Percentiles rank a stretch among this genome's conserved stretches.
phyloP scores from a whole-genome alignment of 1,139 yeast species.

The Pichia sp. region DNA sequence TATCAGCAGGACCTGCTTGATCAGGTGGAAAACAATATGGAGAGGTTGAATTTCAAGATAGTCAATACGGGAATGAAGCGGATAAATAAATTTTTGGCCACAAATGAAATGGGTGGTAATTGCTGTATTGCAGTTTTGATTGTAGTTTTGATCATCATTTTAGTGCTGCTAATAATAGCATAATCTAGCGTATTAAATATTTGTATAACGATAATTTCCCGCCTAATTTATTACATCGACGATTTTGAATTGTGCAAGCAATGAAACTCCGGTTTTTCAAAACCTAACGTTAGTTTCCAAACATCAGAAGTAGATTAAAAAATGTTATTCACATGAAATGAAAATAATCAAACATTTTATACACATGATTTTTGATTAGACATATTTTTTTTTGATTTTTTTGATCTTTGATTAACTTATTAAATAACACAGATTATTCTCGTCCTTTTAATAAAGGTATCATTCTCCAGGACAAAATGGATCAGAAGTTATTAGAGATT shows the following conservation, averaged over 20 bases:
- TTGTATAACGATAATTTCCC: neutral
- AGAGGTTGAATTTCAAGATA: constrained; percentile 59
- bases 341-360: too few species aligned
- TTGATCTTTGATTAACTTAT: too few species aligned
- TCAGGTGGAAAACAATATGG: constrained; percentile 78
- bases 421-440: too few species aligned
- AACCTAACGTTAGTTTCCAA: too few species aligned
- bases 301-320: too few species aligned
- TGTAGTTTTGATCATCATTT: constrained; percentile 64
- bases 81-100: constrained; percentile 63
- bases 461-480: too few species aligned
- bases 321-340: too few species aligned
- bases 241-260: too few species aligned
- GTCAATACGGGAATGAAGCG: constrained; percentile 68
- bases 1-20: constrained; percentile 80
- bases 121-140: constrained; percentile 83
- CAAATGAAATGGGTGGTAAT: constrained; percentile 81
- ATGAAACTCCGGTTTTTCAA: neutral
- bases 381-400: too few species aligned
- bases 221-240: neutral
- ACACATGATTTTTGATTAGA: too few species aligned
- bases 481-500: too few species aligned
- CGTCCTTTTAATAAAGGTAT: too few species aligned
- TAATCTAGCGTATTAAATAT: neutral
- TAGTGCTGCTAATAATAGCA: constrained; percentile 59